Conservation (phyloP, 768 basidiomycete species). For the Kwoniella dendrophila region DNA sequence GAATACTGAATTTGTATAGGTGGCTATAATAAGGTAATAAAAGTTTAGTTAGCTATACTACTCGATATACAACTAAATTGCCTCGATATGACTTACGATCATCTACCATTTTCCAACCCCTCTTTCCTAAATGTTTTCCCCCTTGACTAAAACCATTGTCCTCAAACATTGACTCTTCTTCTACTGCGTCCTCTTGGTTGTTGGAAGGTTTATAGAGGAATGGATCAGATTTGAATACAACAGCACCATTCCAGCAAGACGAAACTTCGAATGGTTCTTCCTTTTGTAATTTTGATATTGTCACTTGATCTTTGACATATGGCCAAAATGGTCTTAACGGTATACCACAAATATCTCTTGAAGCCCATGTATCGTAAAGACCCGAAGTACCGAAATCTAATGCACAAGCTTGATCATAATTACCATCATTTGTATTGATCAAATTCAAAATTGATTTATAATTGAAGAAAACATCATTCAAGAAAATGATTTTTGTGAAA, state of each 20-base stretch:
- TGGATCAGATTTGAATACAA: slow-evolving; percentile 36
- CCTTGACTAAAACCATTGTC: neutral
- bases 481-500: slow-evolving; percentile 56
- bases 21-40: slow-evolving; percentile 6
- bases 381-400: slow-evolving; percentile 56
- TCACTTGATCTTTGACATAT: slow-evolving; percentile 20
- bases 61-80: neutral
- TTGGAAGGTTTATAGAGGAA: slow-evolving; percentile 22
- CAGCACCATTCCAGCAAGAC: slow-evolving; percentile 50
- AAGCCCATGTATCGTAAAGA: slow-evolving; percentile 34
- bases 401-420: slow-evolving; percentile 59
- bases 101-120: slow-evolving; percentile 34
- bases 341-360: slow-evolving; percentile 33
- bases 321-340: slow-evolving; percentile 30
- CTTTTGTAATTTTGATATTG: slow-evolving; percentile 2
- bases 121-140: slow-evolving; percentile 10
- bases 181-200: neutral
- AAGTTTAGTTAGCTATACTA: neutral
- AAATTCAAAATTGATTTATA: slow-evolving; percentile 59
- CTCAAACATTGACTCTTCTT: neutral
- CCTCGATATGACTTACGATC: slow-evolving; percentile 14
- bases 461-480: slow-evolving; percentile 59
- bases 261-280: slow-evolving; percentile 19
- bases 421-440: slow-evolving; percentile 36
- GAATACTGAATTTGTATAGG: slow-evolving; percentile 21